Evolutionary conservation across 768 basidiomycete species (phyloP).

Genomic region (Hygrocybe punicea): DNA sequence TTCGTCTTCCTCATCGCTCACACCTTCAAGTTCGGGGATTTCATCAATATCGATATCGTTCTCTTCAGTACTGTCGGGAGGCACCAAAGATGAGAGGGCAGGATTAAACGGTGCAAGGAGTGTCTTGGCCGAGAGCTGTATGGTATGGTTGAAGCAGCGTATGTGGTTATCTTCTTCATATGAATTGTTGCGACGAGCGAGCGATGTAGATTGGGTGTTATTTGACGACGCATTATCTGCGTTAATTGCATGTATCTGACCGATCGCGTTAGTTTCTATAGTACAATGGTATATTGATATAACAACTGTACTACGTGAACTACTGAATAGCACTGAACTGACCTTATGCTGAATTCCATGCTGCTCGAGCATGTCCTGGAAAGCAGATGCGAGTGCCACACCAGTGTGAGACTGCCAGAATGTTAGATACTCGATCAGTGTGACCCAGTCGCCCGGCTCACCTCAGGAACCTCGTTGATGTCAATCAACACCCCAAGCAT

Average conservation of each 20-base stretch:
- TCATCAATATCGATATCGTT: background rate
- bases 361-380: background rate
- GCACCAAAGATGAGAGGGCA: background rate
- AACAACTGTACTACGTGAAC: background rate
- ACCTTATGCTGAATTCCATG: conserved; percentile 25
- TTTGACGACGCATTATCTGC: background rate
- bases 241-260: background rate
- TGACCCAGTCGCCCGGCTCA: background rate
- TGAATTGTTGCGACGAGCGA: background rate
- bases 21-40: background rate
- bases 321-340: background rate
- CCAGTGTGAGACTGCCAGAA: conserved; percentile 27
- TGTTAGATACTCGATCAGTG: background rate
- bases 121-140: conserved; percentile 23
- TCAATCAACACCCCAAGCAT: conserved; percentile 25
- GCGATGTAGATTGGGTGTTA: background rate
- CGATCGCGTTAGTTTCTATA: too few relatives aligned
- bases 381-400: conserved; percentile 29
- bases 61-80: background rate
- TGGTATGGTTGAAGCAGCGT: conserved; percentile 3
- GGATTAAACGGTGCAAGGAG: background rate
- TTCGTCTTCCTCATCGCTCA: conserved; percentile 3
- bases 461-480: conserved; percentile 28
- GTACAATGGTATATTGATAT: too few relatives aligned
- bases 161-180: background rate